Evolutionary conservation across 2,329 filamentous ascomycete genomes (phyloP).

Genomic region (Fusarium musae): DNA sequence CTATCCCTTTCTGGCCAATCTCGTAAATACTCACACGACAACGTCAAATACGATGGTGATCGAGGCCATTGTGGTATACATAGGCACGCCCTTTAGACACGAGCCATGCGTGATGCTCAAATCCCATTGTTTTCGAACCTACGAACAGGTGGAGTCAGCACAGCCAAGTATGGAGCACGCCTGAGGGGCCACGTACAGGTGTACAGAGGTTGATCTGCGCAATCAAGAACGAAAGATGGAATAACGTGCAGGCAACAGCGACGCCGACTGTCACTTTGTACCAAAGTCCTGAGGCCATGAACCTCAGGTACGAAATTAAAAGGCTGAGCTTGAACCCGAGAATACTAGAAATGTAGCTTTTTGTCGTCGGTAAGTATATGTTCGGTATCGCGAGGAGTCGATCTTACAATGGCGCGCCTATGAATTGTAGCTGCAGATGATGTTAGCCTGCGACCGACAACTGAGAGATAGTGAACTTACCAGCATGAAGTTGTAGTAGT

Average conservation of each 20-base stretch:
- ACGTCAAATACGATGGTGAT: slow-evolving; percentile 57
- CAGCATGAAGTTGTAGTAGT: slow-evolving; percentile 50
- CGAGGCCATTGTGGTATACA: slow-evolving; percentile 56
- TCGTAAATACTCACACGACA: slow-evolving; percentile 49
- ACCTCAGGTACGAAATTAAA: slow-evolving; percentile 57
- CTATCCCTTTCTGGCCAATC: accelerated
- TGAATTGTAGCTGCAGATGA: slow-evolving; percentile 49
- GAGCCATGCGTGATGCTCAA: slow-evolving; percentile 46
- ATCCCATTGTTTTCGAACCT: slow-evolving; percentile 55
- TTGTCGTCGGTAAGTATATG: neutral
- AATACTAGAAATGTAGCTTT: slow-evolving; percentile 55
- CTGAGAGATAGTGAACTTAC: accelerated
- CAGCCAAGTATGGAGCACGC: accelerated
- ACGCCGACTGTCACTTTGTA: slow-evolving; percentile 47
- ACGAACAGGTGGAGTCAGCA: neutral
- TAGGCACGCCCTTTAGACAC: slow-evolving; percentile 54
- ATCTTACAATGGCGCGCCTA: slow-evolving; percentile 55
- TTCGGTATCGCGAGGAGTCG: neutral
- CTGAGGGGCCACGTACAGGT: slow-evolving; percentile 39
- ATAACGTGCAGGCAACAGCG: slow-evolving; percentile 50
- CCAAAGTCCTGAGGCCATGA: slow-evolving; percentile 54
- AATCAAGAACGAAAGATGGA: slow-evolving; percentile 53
- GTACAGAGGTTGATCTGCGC: slow-evolving; percentile 52
- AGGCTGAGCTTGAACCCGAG: slow-evolving; percentile 60
- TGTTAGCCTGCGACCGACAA: neutral